Evolutionary conservation across 345 rosid species (phyloP), one percentile per base, ranked within the genome.

Genomic region (Ailanthus altissimus): DNA sequence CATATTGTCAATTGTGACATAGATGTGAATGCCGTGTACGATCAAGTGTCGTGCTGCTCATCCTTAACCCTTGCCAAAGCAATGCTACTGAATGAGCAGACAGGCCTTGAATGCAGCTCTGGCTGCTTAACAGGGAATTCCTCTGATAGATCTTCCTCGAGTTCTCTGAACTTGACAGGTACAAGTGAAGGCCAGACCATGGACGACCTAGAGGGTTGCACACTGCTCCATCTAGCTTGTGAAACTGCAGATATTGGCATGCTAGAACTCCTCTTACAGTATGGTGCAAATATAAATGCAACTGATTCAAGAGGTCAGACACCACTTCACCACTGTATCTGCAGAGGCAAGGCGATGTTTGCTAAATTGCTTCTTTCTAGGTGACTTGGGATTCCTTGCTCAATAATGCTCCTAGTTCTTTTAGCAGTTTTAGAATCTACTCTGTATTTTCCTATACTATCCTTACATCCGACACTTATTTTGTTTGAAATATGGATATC

Each of bases 201-300:
- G 40, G 97, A 90, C 6, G 89, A 84, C 73, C 75, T 85, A n/a
- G 88, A 88, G 76, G 98, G 99, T 36, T 87, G 96, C 79, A 79
- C 97, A 53, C 85, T 94, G 72, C 94, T 97, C 78, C 98, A 97
- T 83, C 97, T 96, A 61, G 98, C 99, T 66, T 97, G 98, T 88
- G 97, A 94, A 86, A 87, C 90, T 67, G 91, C 92, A 14, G 99
- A 97, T 78, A 85, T 97, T 53, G 98, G 99, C 76, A 94, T 97
- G 99, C 82, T 94, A 13, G 99, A 97, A 85, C 97, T 94, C 81
- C 92, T 97, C 38, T 84, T 97, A 47, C 99, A 97, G 76, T 97
- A 94, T 64, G 98, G 98, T 75, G 96, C 99, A 54, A 88, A 89
- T 81, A 83, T 91, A 78, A 92, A 94, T 79, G 85, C 91, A 46